Evolutionary conservation across 2,329 filamentous ascomycete genomes (phyloP).

Genomic region (Cladosporium sp.): DNA sequence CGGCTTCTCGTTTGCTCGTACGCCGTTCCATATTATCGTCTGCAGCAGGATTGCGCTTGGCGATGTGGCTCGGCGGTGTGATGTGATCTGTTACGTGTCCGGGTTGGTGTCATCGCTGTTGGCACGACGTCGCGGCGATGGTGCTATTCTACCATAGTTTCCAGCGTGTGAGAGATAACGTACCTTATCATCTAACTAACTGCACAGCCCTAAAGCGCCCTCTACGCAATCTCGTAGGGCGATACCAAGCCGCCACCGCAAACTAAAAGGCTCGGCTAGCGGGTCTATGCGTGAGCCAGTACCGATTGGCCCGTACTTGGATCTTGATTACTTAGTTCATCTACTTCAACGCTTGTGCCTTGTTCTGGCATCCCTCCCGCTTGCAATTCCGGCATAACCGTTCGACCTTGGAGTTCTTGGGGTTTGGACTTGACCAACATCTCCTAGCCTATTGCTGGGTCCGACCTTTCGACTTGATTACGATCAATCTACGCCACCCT

Average conservation of each 20-base stretch:
- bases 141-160: not conserved
- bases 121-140: not conserved
- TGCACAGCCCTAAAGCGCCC: not conserved
- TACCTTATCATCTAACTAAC: not conserved
- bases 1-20: not conserved
- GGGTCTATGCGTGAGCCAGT: not conserved
- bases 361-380: not conserved
- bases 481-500: not conserved
- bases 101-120: not conserved
- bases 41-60: not conserved
- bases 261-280: not conserved
- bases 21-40: not conserved
- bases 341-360: not conserved
- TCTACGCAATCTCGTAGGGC: slow-evolving; percentile 1
- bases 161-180: not conserved
- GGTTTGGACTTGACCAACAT: not conserved
- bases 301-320: slow-evolving; percentile 1
- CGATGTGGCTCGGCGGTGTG: not conserved
- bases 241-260: slow-evolving; percentile 1
- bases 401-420: not conserved
- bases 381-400: slow-evolving; percentile 8
- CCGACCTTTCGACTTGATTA: not conserved
- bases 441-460: not conserved
- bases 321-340: not conserved
- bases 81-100: too few relatives aligned